phyloP scores from a whole-genome alignment of 164 flowering plant species.

The Akebia trifoliata region DNA sequence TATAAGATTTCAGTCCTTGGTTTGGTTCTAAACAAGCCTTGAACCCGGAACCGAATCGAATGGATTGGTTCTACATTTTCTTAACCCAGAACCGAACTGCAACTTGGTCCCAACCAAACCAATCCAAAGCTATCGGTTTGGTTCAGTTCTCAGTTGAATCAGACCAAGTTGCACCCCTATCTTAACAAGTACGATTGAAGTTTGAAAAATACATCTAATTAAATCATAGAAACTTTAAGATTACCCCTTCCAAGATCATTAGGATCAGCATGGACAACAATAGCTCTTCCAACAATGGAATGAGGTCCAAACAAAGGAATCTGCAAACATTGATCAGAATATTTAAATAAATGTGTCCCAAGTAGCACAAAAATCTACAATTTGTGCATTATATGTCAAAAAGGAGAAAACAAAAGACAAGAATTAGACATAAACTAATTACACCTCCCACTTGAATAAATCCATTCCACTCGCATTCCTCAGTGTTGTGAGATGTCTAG shows the following conservation, averaged over 20 bases:
- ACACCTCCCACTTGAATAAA: too few species aligned
- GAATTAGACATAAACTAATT: conserved; percentile 29
- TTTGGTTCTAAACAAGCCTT: too few species aligned
- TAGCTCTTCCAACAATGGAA: conserved; percentile 93
- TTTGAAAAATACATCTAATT: background rate
- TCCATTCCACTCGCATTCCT: too few species aligned
- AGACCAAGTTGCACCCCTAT: too few species aligned
- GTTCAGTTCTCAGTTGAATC: too few species aligned
- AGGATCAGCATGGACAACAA: conserved; percentile 95
- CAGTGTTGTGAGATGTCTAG: too few species aligned
- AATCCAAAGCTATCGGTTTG: too few species aligned
- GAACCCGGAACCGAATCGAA: too few species aligned
- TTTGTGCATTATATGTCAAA: background rate
- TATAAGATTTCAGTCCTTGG: too few species aligned
- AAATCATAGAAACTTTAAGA: background rate
- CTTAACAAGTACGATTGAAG: background rate
- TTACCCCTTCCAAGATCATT: conserved; percentile 98
- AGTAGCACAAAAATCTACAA: background rate
- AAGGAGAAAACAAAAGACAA: background rate
- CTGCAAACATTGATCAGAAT: conserved; percentile 35
- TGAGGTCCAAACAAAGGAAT: conserved; percentile 83
- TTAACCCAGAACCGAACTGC: too few species aligned
- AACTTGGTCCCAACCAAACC: too few species aligned
- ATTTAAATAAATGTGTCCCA: background rate
- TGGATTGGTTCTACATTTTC: too few species aligned